Base-by-base conservation (phyloP, 371 early-diverging fungal species). In the Parasitella parasitica region DNA sequence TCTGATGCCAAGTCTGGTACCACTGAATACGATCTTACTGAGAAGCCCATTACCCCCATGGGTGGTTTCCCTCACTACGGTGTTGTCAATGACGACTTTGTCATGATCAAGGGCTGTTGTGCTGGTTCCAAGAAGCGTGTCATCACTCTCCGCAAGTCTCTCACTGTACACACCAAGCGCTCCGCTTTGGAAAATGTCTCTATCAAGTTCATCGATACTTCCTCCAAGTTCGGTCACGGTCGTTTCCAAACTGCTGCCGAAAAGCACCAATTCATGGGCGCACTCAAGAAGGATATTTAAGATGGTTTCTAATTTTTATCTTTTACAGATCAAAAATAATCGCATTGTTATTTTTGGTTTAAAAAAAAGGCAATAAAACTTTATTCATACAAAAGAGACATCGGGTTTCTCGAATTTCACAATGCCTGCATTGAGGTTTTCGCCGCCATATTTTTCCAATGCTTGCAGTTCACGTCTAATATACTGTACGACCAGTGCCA, bases 1-100 rank as follows among this genome's bases (percentile, higher is more conserved):
- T 82, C 86, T 65, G 97, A 97, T 83, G 76, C 84, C 71, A 83
- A 79, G 69, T 89, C 86, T 80, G 94, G 94, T 78, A 77, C 95
- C 72, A 99, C 99, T 76, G 98, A 97, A 73, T 99, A 91, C 89
- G 99, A 99, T 83, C 79, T 98, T 59, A 99, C 99, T 61, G 88
- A 86, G 68, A 99, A 99, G 93, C 60, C 80, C 64, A 98, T 99
- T 81, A 99, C 96, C 58, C 99, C 99, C 64, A 86, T 99, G 85
- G 99, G 99, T 81, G 99, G 99, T 66, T 99, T 99, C 94, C 96
- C 97, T 69, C 97, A 97, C 89, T 99, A 99, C 86, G 99, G 99
- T 91, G 76, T 87, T 65, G 95, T 99, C 83, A 93, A 93, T 77
- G 95, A 98, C 81, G 99, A 99, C 87, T 99, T 89, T 58, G 82